These are phyloP conservation scores for Heritiera fomes DNA, from an alignment of 345 rosid species.

Conservation along the genomic window DNA sequence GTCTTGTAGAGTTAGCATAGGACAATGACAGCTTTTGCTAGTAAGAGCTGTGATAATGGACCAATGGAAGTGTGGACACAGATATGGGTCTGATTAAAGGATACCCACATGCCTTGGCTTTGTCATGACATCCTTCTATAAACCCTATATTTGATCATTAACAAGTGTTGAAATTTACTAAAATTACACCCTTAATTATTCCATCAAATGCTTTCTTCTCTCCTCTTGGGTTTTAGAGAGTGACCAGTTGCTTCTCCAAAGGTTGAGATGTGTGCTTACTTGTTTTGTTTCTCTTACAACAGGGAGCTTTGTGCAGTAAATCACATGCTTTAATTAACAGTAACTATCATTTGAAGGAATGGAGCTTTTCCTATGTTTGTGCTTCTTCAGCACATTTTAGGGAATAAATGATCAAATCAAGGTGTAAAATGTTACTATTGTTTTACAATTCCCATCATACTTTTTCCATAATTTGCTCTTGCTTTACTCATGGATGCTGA, in stretches of 20 bases:
- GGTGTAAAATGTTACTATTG: not conserved
- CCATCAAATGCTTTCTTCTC: conserved; percentile 7
- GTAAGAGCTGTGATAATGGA: not conserved
- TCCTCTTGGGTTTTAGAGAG: not conserved
- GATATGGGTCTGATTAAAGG: conserved; percentile 7
- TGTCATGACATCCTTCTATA: not conserved
- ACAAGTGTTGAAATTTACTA: conserved; percentile 18
- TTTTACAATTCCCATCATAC: conserved; percentile 1
- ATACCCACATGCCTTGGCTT: not conserved
- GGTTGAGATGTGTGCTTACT: not conserved
- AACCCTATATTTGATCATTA: conserved; percentile 20
- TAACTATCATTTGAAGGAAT: not conserved
- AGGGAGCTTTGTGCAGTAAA: conserved; percentile 10
- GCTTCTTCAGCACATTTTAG: not conserved
- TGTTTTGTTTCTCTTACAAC: not conserved
- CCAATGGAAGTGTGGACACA: not conserved
- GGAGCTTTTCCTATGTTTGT: conserved; percentile 14
- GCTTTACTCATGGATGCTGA: conserved; percentile 11
- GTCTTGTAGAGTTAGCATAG: conserved; percentile 6
- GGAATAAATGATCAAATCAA: conserved; percentile 9
- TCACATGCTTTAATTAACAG: conserved; percentile 4
- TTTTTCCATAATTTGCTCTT: conserved; percentile 16
- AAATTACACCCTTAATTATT: not conserved
- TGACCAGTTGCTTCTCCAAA: not conserved
- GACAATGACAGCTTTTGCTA: conserved; percentile 20